These are phyloP conservation scores for Candida xyloterini DNA, from an alignment of 805 yeast species.

Conservation along the genomic window DNA sequence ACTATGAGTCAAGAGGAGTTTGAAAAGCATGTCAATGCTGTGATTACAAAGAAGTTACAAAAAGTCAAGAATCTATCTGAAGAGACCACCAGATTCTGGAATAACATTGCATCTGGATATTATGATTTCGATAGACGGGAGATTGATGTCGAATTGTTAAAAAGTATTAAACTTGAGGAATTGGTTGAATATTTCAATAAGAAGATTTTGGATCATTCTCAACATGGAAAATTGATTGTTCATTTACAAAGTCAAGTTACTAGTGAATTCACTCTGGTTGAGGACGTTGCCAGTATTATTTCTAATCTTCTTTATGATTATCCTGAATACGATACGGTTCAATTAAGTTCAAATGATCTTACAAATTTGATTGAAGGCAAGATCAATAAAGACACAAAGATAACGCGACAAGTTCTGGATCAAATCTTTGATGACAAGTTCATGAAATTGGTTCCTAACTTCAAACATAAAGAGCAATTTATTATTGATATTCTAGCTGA, in stretches of 20 bases:
- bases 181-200: conserved; percentile 52
- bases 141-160: conserved; percentile 55
- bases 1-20: conserved; percentile 63
- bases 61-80: conserved; percentile 76
- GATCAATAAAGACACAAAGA: conserved; percentile 7
- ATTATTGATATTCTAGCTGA: conserved; percentile 14
- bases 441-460: conserved; percentile 17
- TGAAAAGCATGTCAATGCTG: conserved; percentile 63
- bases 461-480: conserved; percentile 21
- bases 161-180: conserved; percentile 52
- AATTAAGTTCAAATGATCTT: conserved; percentile 24
- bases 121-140: conserved; percentile 68
- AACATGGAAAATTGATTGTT: conserved; percentile 46
- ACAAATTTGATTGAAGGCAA: conserved; percentile 23
- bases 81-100: conserved; percentile 66
- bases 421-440: conserved; percentile 21
- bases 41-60: conserved; percentile 62
- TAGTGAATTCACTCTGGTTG: conserved; percentile 22
- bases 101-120: conserved; percentile 67
- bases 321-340: conserved; percentile 27
- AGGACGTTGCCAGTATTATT: conserved; percentile 26
- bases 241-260: conserved; percentile 58
- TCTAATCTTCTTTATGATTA: conserved; percentile 30
- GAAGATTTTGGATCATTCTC: conserved; percentile 32
- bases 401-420: conserved; percentile 7